Evolutionary conservation across 2,329 filamentous ascomycete species (phyloP).

Genomic region (Aciculosporium take): DNA sequence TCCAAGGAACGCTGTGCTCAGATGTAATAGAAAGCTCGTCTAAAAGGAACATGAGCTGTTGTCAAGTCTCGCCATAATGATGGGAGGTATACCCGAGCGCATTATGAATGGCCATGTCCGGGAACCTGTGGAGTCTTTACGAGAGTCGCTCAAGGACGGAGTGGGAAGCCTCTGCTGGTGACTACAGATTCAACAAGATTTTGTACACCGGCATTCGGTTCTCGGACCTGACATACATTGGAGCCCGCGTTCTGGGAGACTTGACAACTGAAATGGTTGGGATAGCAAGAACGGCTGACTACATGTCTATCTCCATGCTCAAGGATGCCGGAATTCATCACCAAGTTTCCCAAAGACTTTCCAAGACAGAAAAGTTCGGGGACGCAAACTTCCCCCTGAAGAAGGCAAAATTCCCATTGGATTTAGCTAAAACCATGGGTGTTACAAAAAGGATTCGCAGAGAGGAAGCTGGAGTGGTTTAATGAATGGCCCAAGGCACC

Average conservation of each 20-base stretch:
- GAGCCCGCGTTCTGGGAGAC: conserved; percentile 69
- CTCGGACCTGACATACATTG: conserved; percentile 32
- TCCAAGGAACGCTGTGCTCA: conserved; percentile 72
- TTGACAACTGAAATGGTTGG: conserved; percentile 69
- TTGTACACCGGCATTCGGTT: conserved; percentile 15
- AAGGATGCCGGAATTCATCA: conserved; percentile 56
- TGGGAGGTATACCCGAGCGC: conserved; percentile 56
- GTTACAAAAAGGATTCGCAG: no score
- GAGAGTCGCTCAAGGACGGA: conserved; percentile 44
- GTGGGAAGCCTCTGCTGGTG: conserved; percentile 23
- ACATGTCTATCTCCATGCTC: conserved; percentile 68
- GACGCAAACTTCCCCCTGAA: no score
- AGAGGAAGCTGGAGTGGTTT: no score
- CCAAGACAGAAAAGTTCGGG: no score
- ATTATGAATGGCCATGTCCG: conserved; percentile 38
- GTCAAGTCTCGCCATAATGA: conserved; percentile 44
- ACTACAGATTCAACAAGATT: conserved; percentile 18
- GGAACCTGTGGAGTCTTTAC: conserved; percentile 49
- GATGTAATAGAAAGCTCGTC: conserved; percentile 30
- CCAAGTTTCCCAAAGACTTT: no score
- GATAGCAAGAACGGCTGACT: conserved; percentile 61
- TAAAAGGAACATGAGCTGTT: conserved; percentile 32
- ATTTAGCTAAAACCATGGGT: no score
- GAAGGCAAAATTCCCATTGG: no score
- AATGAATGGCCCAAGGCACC: no score